Percentiles rank a stretch among this genome's conserved stretches.
Evolutionary conservation across 2,329 filamentous ascomycete genomes (phyloP).

Genomic region (Fusarium chuoi): DNA sequence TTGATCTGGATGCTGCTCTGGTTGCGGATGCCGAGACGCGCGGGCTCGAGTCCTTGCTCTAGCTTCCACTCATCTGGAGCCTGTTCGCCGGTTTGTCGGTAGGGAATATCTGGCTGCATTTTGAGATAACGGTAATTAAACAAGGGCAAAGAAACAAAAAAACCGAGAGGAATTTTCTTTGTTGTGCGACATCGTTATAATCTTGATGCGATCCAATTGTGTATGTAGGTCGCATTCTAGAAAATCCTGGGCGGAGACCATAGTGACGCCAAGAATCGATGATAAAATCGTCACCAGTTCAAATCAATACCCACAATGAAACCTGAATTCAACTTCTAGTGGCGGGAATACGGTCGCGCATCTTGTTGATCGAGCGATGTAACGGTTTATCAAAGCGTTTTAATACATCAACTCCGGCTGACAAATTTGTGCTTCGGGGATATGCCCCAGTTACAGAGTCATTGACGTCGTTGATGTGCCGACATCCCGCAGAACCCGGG

Average conservation of each 20-base stretch:
- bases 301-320: not conserved
- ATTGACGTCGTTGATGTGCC: slow-evolving; percentile 1
- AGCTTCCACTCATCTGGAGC: slow-evolving; percentile 62
- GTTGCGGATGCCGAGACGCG: slow-evolving; percentile 31
- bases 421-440: not conserved
- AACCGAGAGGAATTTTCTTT: rapidly evolving
- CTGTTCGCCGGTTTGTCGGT: not conserved
- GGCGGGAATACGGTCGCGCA: not conserved
- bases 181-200: not conserved
- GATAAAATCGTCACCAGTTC: not conserved
- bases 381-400: not conserved
- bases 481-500: not conserved
- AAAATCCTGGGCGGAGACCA: not conserved
- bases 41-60: slow-evolving; percentile 60
- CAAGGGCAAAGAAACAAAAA: no score
- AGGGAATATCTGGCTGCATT: not conserved
- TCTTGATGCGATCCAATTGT: not conserved
- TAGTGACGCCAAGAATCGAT: slow-evolving; percentile 3
- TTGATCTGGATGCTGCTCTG: slow-evolving; percentile 8
- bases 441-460: not conserved
- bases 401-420: not conserved
- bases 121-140: no score
- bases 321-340: not conserved
- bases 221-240: not conserved
- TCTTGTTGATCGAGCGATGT: not conserved